Base-by-base conservation (phyloP, 768 basidiomycete genomes). In the Asterophora parasitica region DNA sequence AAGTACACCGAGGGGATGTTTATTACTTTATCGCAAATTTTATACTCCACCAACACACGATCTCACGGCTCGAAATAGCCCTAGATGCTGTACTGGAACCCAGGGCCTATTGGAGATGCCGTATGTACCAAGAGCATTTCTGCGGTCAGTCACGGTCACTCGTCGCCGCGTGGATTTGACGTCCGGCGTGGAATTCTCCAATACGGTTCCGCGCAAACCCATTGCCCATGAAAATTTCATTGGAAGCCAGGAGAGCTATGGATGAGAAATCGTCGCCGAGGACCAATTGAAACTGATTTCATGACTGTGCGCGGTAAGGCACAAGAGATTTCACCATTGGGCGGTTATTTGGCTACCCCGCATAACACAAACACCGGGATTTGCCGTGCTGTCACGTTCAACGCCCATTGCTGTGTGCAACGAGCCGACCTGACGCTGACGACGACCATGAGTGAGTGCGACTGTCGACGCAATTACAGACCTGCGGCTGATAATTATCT, bases 381-480 rank as follows among this genome's bases (percentile, higher is more conserved):
- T 52, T 51, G 34, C 58, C 62, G 61, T 20, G 7, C 4, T 12
- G 27, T 38, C 41, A 5, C 37, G 32, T 16, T 28, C 36, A n/a
- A 5, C 37, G 32, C 17, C 26, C 36, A n/a, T 19, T 17, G 42
- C 51, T 32, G 42, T 34, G 43, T 30, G n/a, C 46, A 20, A 13
- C 48, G 35, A 19, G 31, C 49, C 40, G 51, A 27, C 31, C 42
- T 52, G 27, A 55, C 51, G 26, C 48, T 54, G 35, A 62, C 60
- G 54, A 60, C 51, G 54, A 12, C 56, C 51, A 71, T 73, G 70
- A 67, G 72, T 69, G 53, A 48, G 66, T 58, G 30, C 38, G 3
- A n/a, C 13, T 7, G 39, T 15, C 20, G 13, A 40, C 26, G n/a
- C n/a, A n/a, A n/a, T n/a, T 1, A 23, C 7, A n/a, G 6, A 40